Conservation (phyloP, 148 eudicot genomes). For the Rhododendron molle region DNA sequence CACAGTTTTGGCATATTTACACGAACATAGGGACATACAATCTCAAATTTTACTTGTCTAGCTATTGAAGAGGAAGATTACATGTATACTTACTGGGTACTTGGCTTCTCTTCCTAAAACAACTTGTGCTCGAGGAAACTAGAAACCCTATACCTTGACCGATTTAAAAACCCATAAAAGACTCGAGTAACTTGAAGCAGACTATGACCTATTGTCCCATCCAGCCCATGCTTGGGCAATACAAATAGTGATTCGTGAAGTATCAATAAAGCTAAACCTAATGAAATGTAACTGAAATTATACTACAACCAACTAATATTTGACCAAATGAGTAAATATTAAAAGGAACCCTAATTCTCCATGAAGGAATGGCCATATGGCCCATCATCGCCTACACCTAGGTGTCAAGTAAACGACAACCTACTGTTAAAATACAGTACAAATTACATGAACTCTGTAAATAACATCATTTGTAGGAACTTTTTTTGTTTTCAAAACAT, state of each 20-base stretch:
- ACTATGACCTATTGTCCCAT: not conserved
- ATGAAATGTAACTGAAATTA: not conserved
- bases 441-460: not conserved
- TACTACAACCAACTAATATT: not conserved
- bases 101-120: not conserved
- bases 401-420: not conserved
- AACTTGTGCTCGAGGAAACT: not conserved
- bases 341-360: not conserved
- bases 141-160: not conserved
- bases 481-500: not conserved
- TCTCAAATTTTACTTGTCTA: not conserved
- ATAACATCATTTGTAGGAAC: not conserved
- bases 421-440: not conserved
- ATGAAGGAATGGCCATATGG: not conserved
- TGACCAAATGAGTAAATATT: not conserved
- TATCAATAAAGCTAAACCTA: not conserved
- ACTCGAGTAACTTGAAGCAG: not conserved
- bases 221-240: not conserved
- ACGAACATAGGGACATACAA: not conserved
- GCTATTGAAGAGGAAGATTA: not conserved
- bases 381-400: not conserved
- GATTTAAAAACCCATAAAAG: not conserved
- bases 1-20: not conserved
- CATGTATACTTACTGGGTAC: not conserved
- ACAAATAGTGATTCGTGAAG: not conserved